Conservation (phyloP, 805 yeast species). For the Ascoidea asiatica region DNA sequence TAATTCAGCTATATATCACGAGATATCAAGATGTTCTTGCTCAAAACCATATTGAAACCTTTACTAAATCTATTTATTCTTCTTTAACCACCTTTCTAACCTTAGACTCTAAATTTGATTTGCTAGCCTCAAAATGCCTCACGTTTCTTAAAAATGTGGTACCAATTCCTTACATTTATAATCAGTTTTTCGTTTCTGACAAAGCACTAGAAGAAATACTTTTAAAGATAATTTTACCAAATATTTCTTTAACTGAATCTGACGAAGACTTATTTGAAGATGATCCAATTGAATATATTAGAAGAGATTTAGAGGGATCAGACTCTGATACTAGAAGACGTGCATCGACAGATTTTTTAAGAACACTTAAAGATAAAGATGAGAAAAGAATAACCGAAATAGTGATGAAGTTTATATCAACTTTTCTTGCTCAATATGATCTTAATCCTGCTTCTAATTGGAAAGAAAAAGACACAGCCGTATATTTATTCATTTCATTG, state of each 20-base stretch:
- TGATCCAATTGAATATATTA: constrained; percentile 86
- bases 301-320: constrained; percentile 91
- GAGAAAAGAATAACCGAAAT: constrained; percentile 62
- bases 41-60: constrained; percentile 49
- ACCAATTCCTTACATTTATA: constrained; percentile 49
- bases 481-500: constrained; percentile 72
- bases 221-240: constrained; percentile 78
- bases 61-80: constrained; percentile 75
- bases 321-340: constrained; percentile 88
- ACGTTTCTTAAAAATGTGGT: constrained; percentile 75
- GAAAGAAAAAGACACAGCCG: constrained; percentile 80
- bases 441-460: constrained; percentile 40
- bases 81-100: constrained; percentile 48
- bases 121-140: constrained; percentile 69
- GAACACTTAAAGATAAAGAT: constrained; percentile 71
- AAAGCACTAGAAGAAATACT: constrained; percentile 61
- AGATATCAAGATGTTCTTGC: constrained; percentile 88
- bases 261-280: constrained; percentile 94
- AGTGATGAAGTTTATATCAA: constrained; percentile 58
- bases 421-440: constrained; percentile 42
- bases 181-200: constrained; percentile 45
- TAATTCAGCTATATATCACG: constrained; percentile 73
- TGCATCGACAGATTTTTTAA: constrained; percentile 82
- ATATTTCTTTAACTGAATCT: constrained; percentile 68
- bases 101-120: constrained; percentile 65